These are phyloP conservation scores for Capsella bursapastoris DNA, from an alignment of 345 rosid species.

Conservation along the genomic window DNA sequence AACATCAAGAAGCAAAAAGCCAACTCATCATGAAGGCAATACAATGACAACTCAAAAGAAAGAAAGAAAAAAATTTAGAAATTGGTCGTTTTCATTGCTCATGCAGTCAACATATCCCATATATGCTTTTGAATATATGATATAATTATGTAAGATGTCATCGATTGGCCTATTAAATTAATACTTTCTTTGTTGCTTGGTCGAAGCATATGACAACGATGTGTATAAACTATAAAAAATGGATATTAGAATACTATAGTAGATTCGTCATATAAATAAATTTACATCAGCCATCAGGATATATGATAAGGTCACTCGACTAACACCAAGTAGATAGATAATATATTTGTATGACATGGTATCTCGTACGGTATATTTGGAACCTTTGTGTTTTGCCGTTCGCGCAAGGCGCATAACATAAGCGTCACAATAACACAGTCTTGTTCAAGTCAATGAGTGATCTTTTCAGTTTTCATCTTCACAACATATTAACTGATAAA, in stretches of 20 bases:
- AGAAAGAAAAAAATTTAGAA: not conserved
- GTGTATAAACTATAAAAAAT: not conserved
- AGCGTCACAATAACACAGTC: too few relatives aligned
- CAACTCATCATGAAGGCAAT: constrained; percentile 37
- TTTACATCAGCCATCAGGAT: not conserved
- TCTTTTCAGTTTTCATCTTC: not conserved
- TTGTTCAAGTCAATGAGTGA: not conserved
- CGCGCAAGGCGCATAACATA: not conserved
- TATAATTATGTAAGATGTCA: not conserved
- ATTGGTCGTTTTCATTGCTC: constrained; percentile 37
- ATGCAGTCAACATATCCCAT: constrained; percentile 23
- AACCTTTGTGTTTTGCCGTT: not conserved
- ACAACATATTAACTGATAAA: not conserved
- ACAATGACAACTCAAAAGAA: constrained; percentile 41
- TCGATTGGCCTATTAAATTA: not conserved
- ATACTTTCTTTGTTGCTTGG: constrained; percentile 7
- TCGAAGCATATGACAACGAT: constrained; percentile 15
- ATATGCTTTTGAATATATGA: not conserved
- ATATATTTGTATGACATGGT: too few relatives aligned
- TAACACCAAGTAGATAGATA: not conserved
- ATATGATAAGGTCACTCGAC: not conserved
- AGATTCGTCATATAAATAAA: not conserved
- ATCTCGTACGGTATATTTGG: too few relatives aligned
- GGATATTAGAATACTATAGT: not conserved
- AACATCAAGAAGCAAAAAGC: constrained; percentile 21